These are phyloP conservation scores for Candida suzukii DNA, from an alignment of 805 yeast species.

Conservation along the genomic window DNA sequence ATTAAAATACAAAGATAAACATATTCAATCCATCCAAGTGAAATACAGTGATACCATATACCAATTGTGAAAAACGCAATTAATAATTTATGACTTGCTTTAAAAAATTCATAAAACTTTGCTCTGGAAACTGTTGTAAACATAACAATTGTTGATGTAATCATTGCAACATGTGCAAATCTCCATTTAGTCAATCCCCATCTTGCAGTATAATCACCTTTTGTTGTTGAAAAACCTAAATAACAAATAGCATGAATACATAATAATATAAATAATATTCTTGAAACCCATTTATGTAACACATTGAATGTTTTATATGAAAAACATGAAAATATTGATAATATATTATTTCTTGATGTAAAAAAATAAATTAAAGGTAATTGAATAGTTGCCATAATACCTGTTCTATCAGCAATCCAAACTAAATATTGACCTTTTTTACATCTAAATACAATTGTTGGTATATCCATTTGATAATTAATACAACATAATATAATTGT, in stretches of 20 bases:
- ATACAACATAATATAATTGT: slow-evolving; percentile 21
- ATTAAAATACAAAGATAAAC: slow-evolving; percentile 49
- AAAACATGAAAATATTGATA: slow-evolving; percentile 24
- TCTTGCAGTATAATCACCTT: slow-evolving; percentile 27
- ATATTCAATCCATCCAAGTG: slow-evolving; percentile 45
- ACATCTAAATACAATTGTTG: slow-evolving; percentile 25
- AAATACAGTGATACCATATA: slow-evolving; percentile 39
- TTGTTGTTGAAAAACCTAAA: slow-evolving; percentile 26
- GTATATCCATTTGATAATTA: slow-evolving; percentile 18
- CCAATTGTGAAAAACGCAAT: slow-evolving; percentile 35
- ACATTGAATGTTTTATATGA: slow-evolving; percentile 29
- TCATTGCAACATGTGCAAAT: slow-evolving; percentile 33
- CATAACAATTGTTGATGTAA: slow-evolving; percentile 20
- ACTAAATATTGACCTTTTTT: slow-evolving; percentile 22
- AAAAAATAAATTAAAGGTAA: slow-evolving; percentile 28
- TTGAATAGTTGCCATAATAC: slow-evolving; percentile 34
- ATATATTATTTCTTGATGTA: slow-evolving; percentile 28
- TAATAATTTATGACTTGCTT: slow-evolving; percentile 34
- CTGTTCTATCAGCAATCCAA: slow-evolving; percentile 37
- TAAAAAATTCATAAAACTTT: slow-evolving; percentile 37
- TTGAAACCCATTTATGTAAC: slow-evolving; percentile 34
- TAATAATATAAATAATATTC: slow-evolving; percentile 30
- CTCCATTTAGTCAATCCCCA: slow-evolving; percentile 36
- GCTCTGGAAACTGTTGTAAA: slow-evolving; percentile 28
- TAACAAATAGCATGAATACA: slow-evolving; percentile 33